Conservation (phyloP, 345 rosid genomes). For the Eutrema yunnanense region DNA sequence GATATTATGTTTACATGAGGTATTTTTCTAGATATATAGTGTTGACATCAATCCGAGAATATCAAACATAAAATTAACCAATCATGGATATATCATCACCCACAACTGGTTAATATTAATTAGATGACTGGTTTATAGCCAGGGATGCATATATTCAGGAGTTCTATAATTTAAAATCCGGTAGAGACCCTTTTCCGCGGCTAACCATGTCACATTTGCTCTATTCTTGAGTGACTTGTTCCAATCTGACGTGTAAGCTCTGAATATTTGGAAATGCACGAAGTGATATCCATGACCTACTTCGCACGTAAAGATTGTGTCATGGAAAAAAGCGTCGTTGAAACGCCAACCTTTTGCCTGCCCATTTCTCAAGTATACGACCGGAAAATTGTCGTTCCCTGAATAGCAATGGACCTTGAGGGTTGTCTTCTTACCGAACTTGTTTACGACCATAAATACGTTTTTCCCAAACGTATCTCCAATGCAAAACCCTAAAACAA, state of each 20-base stretch:
- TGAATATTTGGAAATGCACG: neutral
- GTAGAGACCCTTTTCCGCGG: neutral
- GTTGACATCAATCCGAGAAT: neutral
- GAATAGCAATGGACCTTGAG: neutral
- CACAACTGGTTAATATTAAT: neutral
- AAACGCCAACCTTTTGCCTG: neutral
- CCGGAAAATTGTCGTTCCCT: neutral
- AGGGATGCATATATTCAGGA: neutral
- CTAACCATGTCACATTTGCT: constrained; percentile 12
- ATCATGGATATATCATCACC: neutral
- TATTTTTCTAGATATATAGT: neutral
- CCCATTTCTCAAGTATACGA: neutral
- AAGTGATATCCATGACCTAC: neutral
- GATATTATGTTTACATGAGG: neutral
- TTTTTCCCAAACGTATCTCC: constrained; percentile 1
- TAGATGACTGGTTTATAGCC: neutral
- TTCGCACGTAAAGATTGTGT: neutral
- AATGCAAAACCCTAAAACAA: constrained; percentile 14
- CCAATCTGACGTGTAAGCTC: neutral
- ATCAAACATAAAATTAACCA: neutral
- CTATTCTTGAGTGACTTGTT: neutral
- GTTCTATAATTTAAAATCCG: neutral
- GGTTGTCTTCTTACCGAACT: neutral
- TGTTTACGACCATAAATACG: constrained; percentile 10
- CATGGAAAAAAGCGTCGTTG: neutral